Evolutionary conservation across 1,139 yeast species (phyloP), one percentile per base, ranked within the genome.

Genomic region (Tardiomyces blankii): DNA sequence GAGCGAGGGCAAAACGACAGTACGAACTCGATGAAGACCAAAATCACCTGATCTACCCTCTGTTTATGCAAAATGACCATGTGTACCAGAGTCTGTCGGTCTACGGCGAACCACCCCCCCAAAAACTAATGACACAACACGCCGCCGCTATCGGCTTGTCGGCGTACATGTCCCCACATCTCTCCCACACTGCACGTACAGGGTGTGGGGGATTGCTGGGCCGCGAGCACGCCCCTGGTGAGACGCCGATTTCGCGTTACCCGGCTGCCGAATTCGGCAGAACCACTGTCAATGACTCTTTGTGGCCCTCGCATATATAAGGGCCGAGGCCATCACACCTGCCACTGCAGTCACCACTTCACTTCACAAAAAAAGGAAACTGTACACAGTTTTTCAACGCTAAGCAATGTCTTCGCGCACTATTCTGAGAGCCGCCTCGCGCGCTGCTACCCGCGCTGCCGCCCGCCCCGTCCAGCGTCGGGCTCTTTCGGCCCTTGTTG

Each of bases 341-440:
- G 35, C n/a, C 25, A 4, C 25, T 7, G 4, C 25, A 21, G 25
- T 21, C 25, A 21, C 25, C 35, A 30, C 35, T 9, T 30, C 35
- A 30, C 35, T 30, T 30, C 35, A 30, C 35, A 30, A 30, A 30
- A 30, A 21, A 21, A 21, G 25, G 25, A 21, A 30, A 30, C 35
- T 30, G 16, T 30, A 30, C 35, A 30, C 35, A 30, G 35, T 30
- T 30, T 13, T 13, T 14, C 39, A 4, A 16, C n/a, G 25, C 25
- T 7, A 21, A 35, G 49, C 38, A 42, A 58, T 58, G 62, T 58
- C 62, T 44, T 53, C 62, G 38, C 58, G 62, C 45, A 51, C 57
- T 52, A 54, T 62, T 38, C 52, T 59, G 51, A 54, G 60, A 52
- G 52, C 52, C 49, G 57, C 56, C 50, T 55, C 51, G 49, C 57